A percentile compares a stretch with the other conserved stretches of the same genome.
These are phyloP conservation scores for Solanum gandarillasii DNA, from an alignment of 257 asterid genomes.

Conservation along the genomic window DNA sequence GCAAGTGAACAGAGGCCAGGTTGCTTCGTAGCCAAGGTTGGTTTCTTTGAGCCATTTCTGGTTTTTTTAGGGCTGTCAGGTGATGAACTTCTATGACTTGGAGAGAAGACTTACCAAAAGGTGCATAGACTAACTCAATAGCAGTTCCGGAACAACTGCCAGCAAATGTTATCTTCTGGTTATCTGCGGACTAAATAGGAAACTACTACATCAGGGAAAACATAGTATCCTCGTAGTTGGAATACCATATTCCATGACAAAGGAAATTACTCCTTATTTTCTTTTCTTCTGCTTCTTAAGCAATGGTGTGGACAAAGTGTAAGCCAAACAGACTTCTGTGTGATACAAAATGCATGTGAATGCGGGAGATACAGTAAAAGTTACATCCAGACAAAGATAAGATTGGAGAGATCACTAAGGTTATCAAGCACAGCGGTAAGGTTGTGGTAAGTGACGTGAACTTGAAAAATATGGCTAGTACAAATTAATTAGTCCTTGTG, in stretches of 20 bases:
- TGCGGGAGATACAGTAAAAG: constrained; percentile 78
- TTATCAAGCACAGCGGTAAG: constrained; percentile 63
- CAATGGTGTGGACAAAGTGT: constrained; percentile 88
- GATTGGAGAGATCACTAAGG: constrained; percentile 58
- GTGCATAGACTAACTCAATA: neutral
- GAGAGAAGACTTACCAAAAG: neutral
- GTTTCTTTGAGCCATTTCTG: neutral
- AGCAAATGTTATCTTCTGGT: neutral
- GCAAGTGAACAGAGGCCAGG: neutral
- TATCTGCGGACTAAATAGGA: neutral
- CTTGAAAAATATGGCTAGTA: constrained; percentile 25
- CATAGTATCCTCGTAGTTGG: neutral
- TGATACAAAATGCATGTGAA: constrained; percentile 81
- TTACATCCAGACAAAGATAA: constrained; percentile 81
- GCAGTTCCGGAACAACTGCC: neutral
- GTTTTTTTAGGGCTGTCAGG: neutral
- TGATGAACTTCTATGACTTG: neutral
- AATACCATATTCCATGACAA: neutral
- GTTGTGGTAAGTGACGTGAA: constrained; percentile 56
- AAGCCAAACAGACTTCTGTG: constrained; percentile 79
- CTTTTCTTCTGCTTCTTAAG: constrained; percentile 38
- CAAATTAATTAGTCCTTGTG: neutral
- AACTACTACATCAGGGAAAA: neutral
- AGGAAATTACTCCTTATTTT: neutral
- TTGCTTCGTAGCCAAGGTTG: neutral